A percentile compares a stretch with the other conserved stretches of the same genome.
Evolutionary conservation across 176 grass and related monocot genomes (phyloP).

Genomic region (Juncus effusus): DNA sequence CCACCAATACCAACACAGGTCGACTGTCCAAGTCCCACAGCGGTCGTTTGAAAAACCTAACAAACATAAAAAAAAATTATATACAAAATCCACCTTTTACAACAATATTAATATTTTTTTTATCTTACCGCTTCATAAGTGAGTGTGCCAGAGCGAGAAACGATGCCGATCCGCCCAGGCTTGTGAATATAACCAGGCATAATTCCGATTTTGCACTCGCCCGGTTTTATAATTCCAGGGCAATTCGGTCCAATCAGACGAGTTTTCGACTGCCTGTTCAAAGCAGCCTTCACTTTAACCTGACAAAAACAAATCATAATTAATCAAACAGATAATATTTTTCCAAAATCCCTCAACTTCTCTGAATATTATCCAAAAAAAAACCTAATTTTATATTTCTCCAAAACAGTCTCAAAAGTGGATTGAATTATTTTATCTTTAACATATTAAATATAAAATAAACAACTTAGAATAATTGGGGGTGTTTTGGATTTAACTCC

Average conservation of each 20-base stretch:
- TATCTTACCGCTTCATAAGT: slow-evolving; percentile 93
- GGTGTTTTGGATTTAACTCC: no score
- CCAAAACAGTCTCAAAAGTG: no score
- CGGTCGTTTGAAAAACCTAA: slow-evolving; percentile 98
- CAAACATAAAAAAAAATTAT: slow-evolving; percentile 22
- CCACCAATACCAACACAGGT: slow-evolving; percentile 98
- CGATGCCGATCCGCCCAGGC: slow-evolving; percentile 76
- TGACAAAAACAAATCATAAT: slow-evolving; percentile 42
- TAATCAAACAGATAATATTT: no score
- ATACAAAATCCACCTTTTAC: neutral
- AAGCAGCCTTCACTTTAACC: slow-evolving; percentile 93
- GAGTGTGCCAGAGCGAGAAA: slow-evolving; percentile 99
- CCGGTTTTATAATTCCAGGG: slow-evolving; percentile 96
- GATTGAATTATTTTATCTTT: no score
- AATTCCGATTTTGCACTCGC: slow-evolving; percentile 99
- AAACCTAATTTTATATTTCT: no score
- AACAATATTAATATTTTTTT: no score
- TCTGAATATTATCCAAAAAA: neutral
- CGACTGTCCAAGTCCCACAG: slow-evolving; percentile 89
- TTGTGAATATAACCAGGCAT: slow-evolving; percentile 99
- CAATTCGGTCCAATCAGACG: slow-evolving; percentile 95
- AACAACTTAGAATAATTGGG: no score
- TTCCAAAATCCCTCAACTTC: no score
- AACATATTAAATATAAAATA: no score
- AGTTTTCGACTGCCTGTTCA: slow-evolving; percentile 92